phyloP scores from a whole-genome alignment of 2,329 filamentous ascomycete genomes.

The Daldinia sp. region DNA sequence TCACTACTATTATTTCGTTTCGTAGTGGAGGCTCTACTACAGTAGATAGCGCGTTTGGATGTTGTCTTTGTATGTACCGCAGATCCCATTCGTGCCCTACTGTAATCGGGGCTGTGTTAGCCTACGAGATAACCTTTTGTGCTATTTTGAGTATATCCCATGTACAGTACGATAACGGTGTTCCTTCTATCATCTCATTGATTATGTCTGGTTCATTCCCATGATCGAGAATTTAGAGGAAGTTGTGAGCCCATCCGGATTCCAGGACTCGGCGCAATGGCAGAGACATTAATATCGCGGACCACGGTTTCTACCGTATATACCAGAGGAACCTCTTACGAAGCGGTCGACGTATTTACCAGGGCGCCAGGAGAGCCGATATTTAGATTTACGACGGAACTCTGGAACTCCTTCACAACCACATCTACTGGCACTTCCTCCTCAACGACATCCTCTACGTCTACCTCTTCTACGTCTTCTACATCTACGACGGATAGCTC shows the following conservation, averaged over 20 bases:
- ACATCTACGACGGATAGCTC: constrained; percentile 4
- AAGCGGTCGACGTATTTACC: constrained; percentile 22
- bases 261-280: constrained; percentile 7
- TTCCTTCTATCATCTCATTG: background rate
- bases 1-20: background rate
- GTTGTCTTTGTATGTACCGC: background rate
- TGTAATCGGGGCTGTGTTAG: constrained; percentile 12
- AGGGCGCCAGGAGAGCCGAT: constrained; percentile 1
- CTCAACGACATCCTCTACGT: background rate
- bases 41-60: background rate
- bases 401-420: constrained; percentile 19
- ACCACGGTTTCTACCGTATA: constrained; percentile 15
- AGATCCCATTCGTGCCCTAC: constrained; percentile 3
- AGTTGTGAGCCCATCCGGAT: background rate
- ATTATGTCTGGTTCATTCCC: background rate
- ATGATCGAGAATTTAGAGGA: background rate
- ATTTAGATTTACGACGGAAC: constrained; percentile 10
- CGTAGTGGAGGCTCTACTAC: background rate
- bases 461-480: constrained; percentile 4
- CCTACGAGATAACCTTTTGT: background rate
- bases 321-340: constrained; percentile 5
- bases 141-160: constrained; percentile 3
- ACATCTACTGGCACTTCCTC: constrained; percentile 1
- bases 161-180: background rate
- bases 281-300: constrained; percentile 6